phyloP scores from a whole-genome alignment of 805 yeast species.

The Nadsonia fulvescens region DNA sequence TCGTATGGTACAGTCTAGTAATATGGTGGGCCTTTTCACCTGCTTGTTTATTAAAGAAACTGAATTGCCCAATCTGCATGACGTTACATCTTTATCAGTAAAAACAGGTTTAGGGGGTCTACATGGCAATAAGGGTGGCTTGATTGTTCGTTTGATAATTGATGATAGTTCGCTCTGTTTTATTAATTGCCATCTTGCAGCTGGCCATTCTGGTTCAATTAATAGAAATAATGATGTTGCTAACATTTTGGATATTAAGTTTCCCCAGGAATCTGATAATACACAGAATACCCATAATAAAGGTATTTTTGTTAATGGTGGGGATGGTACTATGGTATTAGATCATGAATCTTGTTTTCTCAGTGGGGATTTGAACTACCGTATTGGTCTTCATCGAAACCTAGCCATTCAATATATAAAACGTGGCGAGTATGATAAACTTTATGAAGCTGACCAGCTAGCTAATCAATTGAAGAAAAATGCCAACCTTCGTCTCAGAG shows the following conservation, averaged over 20 bases:
- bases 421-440: slow-evolving; percentile 27
- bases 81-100: slow-evolving; percentile 54
- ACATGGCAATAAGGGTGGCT: slow-evolving; percentile 59
- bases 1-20: slow-evolving; percentile 51
- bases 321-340: slow-evolving; percentile 32
- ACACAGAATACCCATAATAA: slow-evolving; percentile 7
- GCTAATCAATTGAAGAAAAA: slow-evolving; percentile 59
- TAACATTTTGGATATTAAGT: slow-evolving; percentile 33
- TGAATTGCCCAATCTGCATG: slow-evolving; percentile 33
- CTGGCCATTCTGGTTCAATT: slow-evolving; percentile 64
- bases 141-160: slow-evolving; percentile 47
- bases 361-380: slow-evolving; percentile 87
- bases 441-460: slow-evolving; percentile 65
- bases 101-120: slow-evolving; percentile 93
- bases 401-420: slow-evolving; percentile 41
- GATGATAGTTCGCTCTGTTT: slow-evolving; percentile 60
- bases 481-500: slow-evolving; percentile 43
- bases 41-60: slow-evolving; percentile 46
- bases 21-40: slow-evolving; percentile 69
- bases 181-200: slow-evolving; percentile 79
- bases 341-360: slow-evolving; percentile 77
- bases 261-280: slow-evolving; percentile 9
- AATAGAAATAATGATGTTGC: slow-evolving; percentile 81
- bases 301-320: slow-evolving; percentile 18
- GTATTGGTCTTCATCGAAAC: slow-evolving; percentile 57